Conservation (phyloP, 768 basidiomycete genomes). For the Trametes maxima region DNA sequence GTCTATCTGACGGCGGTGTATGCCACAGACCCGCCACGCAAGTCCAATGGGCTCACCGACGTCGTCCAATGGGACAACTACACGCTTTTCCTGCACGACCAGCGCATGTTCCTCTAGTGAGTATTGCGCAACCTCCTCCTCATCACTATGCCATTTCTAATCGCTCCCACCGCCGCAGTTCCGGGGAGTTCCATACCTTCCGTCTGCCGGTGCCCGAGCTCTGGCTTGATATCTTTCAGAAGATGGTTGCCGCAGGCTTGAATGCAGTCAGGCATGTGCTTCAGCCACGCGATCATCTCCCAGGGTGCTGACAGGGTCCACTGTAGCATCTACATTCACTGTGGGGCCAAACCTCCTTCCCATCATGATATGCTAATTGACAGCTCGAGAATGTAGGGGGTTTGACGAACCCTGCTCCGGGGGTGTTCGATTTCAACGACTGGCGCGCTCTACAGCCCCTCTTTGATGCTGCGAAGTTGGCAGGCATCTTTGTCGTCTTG, state of each 20-base stretch:
- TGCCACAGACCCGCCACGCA: constrained; percentile 27
- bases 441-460: constrained; percentile 72
- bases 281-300: background rate
- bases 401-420: constrained; percentile 72
- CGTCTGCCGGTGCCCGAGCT: constrained; percentile 76
- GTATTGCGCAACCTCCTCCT: constrained; percentile 29
- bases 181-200: constrained; percentile 86
- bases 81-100: constrained; percentile 67
- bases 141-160: background rate
- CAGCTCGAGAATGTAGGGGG: constrained; percentile 41
- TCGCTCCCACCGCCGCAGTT: constrained; percentile 44
- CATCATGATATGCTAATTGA: background rate
- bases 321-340: constrained; percentile 66
- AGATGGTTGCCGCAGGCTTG: constrained; percentile 77
- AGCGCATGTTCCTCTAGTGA: constrained; percentile 74
- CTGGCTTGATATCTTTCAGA: constrained; percentile 84
- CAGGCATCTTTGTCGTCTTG: constrained; percentile 78
- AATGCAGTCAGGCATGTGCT: constrained; percentile 59
- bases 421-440: constrained; percentile 70
- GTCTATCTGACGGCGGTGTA: background rate
- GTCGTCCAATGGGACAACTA: constrained; percentile 67
- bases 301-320: background rate
- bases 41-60: constrained; percentile 35
- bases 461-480: constrained; percentile 70
- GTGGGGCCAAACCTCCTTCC: constrained; percentile 31